A percentile compares a stretch with the other conserved stretches of the same genome.
Conservation (phyloP, 116 monocot species). For the Thalassia testudinum region DNA sequence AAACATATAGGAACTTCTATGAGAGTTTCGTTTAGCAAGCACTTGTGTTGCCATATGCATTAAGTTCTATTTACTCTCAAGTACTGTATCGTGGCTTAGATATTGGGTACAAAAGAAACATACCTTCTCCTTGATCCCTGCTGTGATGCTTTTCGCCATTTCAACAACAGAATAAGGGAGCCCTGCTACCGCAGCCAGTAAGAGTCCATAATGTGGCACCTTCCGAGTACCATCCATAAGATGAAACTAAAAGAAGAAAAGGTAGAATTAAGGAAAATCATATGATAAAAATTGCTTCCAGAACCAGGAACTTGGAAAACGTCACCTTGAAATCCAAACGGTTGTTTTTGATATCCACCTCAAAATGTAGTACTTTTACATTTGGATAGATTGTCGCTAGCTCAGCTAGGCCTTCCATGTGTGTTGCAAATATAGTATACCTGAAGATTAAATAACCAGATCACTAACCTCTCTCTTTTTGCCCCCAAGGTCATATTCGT, state of each 20-base stretch:
- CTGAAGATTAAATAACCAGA: slow-evolving; percentile 18
- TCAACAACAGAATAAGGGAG: slow-evolving; percentile 70
- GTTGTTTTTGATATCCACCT: slow-evolving; percentile 80
- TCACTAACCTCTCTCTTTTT: too few species aligned
- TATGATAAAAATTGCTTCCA: background rate
- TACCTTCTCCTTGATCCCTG: slow-evolving; percentile 64
- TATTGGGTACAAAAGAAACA: background rate
- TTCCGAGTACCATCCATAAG: slow-evolving; percentile 68
- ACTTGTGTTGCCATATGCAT: too few species aligned
- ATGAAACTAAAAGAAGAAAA: slow-evolving; percentile 36
- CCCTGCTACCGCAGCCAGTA: slow-evolving; percentile 72
- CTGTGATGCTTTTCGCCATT: slow-evolving; percentile 57
- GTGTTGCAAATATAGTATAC: slow-evolving; percentile 90
- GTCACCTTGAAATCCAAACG: slow-evolving; percentile 87
- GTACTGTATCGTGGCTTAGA: too few species aligned
- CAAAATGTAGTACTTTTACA: slow-evolving; percentile 94
- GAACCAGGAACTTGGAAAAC: background rate
- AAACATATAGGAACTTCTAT: too few species aligned
- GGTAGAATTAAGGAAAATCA: background rate
- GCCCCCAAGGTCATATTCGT: too few species aligned
- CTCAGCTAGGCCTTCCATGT: slow-evolving; percentile 79
- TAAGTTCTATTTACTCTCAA: too few species aligned
- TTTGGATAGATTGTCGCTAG: slow-evolving; percentile 79
- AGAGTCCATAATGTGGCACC: slow-evolving; percentile 82
- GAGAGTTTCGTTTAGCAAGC: too few species aligned